A percentile compares a stretch with the other conserved stretches of the same genome.
Conservation (phyloP, 2,329 filamentous ascomycete species). For the Mariannaea elegans region DNA sequence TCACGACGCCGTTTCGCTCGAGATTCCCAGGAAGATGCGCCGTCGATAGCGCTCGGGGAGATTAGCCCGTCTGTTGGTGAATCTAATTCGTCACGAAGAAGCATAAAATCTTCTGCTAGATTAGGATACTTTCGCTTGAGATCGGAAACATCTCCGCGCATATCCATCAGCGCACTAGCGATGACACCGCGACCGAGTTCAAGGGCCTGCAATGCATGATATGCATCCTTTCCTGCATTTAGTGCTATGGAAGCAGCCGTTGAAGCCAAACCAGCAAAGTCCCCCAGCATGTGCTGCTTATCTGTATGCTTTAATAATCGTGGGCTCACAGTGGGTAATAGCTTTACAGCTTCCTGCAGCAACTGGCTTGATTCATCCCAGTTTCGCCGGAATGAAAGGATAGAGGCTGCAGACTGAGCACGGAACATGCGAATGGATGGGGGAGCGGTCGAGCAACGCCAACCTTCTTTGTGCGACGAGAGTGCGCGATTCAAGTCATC, state of each 20-base stretch:
- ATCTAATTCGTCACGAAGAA: no score
- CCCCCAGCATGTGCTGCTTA: neutral
- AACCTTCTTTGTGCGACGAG: no score
- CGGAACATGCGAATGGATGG: no score
- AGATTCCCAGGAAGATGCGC: neutral
- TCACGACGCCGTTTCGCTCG: neutral
- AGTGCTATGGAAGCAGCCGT: neutral
- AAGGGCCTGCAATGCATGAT: neutral
- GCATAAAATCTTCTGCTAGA: no score
- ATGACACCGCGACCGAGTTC: constrained; percentile 7
- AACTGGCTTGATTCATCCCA: neutral
- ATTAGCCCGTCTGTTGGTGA: neutral
- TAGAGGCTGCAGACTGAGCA: no score
- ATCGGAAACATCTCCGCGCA: no score
- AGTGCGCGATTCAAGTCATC: neutral
- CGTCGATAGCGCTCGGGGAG: neutral
- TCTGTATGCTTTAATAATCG: neutral
- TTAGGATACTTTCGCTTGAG: no score
- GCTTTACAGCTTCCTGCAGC: neutral
- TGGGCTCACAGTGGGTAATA: neutral
- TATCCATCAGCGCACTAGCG: neutral
- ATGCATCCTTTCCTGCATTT: neutral
- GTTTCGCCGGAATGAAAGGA: no score
- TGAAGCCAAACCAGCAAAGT: neutral
- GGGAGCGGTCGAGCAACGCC: no score